Evolutionary conservation across 768 basidiomycete species (phyloP).

Genomic region (Leucocoprinus leucothites): DNA sequence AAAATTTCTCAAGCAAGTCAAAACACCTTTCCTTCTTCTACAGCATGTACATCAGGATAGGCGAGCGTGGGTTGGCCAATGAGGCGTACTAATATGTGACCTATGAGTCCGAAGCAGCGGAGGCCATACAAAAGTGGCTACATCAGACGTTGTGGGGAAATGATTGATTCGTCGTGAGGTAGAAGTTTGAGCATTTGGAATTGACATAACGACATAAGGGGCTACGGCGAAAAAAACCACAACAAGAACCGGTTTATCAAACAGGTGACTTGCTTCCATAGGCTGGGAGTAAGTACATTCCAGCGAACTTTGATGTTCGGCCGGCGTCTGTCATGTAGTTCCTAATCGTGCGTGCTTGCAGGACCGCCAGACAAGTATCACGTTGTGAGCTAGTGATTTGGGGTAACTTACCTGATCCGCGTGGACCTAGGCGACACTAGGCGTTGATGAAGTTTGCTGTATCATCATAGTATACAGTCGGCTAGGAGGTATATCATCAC

Average conservation of each 20-base stretch:
- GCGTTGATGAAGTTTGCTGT: not conserved
- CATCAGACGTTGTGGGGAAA: no score
- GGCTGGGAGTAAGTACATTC: no score
- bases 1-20: no score
- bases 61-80: not conserved
- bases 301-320: no score
- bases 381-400: not conserved
- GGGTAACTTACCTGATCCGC: not conserved
- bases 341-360: not conserved
- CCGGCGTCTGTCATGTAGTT: not conserved
- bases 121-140: not conserved
- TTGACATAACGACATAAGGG: not conserved
- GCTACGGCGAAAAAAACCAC: not conserved
- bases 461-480: not conserved
- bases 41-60: not conserved
- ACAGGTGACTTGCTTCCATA: no score
- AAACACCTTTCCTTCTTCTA: not conserved
- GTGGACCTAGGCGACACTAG: slow-evolving; percentile 7
- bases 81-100: no score
- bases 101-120: not conserved
- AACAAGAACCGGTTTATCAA: not conserved
- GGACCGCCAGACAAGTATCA: not conserved
- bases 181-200: not conserved
- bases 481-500: not conserved
- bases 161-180: no score